Evolutionary conservation across 208 protist genomes (phyloP).

Genomic region (Leishmania tropica): DNA sequence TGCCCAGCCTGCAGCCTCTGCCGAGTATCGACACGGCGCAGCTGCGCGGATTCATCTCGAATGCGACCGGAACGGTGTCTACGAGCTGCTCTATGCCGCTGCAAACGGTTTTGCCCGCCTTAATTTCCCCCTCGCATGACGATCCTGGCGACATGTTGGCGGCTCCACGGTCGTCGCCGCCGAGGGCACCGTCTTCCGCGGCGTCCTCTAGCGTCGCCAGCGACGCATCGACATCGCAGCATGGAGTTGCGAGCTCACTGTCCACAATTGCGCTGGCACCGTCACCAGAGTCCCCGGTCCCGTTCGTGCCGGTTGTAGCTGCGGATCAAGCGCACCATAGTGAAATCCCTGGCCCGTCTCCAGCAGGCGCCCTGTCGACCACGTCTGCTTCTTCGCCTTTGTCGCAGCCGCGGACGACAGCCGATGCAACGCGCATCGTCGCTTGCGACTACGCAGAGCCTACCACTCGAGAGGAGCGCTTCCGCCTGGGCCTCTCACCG

Average conservation of each 20-base stretch:
- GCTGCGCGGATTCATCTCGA: neutral
- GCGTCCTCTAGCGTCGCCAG: neutral
- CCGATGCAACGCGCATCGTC: neutral
- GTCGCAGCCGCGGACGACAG: neutral
- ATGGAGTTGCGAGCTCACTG: neutral
- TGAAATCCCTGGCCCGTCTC: neutral
- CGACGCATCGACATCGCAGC: neutral
- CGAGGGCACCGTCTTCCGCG: neutral
- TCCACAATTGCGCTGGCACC: neutral
- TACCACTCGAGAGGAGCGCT: neutral
- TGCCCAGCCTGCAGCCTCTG: conserved; percentile 1
- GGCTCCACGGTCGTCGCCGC: neutral
- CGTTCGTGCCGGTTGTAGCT: neutral
- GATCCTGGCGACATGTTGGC: neutral
- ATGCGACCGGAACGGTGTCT: too few species aligned
- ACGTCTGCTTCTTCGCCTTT: neutral
- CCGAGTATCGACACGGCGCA: neutral
- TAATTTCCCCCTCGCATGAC: neutral
- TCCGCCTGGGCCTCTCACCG: too few species aligned
- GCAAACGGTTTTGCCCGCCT: neutral
- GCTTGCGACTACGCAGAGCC: neutral
- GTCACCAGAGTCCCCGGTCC: neutral
- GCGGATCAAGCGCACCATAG: too few species aligned
- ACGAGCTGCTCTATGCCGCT: neutral
- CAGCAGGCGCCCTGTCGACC: too few species aligned